Percentiles rank a stretch among this genome's conserved stretches.
Conservation (phyloP, 371 early-diverging fungal species). For the Umbelopsis sp. region DNA sequence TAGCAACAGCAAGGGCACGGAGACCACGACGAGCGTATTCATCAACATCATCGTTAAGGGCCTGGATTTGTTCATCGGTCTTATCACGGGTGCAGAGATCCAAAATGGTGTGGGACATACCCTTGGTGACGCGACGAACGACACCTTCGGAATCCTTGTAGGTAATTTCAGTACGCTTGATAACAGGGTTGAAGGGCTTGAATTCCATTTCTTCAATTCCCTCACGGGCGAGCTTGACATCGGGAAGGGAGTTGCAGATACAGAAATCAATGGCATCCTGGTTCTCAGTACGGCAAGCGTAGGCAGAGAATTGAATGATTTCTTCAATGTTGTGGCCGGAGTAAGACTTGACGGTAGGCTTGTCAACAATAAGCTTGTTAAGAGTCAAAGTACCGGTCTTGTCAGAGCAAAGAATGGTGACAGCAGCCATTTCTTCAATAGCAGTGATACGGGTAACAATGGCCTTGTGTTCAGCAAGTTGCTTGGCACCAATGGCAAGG, state of each 20-base stretch:
- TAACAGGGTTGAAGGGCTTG: slow-evolving; percentile 82
- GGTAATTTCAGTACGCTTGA: slow-evolving; percentile 82
- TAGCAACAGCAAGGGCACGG: slow-evolving; percentile 76
- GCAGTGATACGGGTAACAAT: slow-evolving; percentile 83
- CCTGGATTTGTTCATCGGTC: slow-evolving; percentile 51
- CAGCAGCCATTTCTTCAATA: slow-evolving; percentile 89
- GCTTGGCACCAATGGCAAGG: slow-evolving; percentile 87
- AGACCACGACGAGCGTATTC: slow-evolving; percentile 76
- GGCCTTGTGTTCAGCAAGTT: slow-evolving; percentile 88
- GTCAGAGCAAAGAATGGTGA: slow-evolving; percentile 88
- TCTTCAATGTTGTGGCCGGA: slow-evolving; percentile 53
- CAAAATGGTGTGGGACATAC: slow-evolving; percentile 69
- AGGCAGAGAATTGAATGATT: slow-evolving; percentile 61
- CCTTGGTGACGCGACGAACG: slow-evolving; percentile 65
- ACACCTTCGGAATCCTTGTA: slow-evolving; percentile 62
- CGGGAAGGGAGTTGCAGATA: slow-evolving; percentile 61
- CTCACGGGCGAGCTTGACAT: slow-evolving; percentile 56
- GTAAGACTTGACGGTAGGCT: slow-evolving; percentile 60
- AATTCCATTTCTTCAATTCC: slow-evolving; percentile 69
- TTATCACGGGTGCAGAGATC: slow-evolving; percentile 67
- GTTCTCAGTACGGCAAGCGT: slow-evolving; percentile 66
- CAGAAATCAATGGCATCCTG: slow-evolving; percentile 74
- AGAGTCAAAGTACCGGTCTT: slow-evolving; percentile 95
- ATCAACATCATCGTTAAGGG: slow-evolving; percentile 62
- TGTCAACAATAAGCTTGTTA: slow-evolving; percentile 79